phyloP scores from a whole-genome alignment of 257 asterid species.

The Jacaranda mimosifolia region DNA sequence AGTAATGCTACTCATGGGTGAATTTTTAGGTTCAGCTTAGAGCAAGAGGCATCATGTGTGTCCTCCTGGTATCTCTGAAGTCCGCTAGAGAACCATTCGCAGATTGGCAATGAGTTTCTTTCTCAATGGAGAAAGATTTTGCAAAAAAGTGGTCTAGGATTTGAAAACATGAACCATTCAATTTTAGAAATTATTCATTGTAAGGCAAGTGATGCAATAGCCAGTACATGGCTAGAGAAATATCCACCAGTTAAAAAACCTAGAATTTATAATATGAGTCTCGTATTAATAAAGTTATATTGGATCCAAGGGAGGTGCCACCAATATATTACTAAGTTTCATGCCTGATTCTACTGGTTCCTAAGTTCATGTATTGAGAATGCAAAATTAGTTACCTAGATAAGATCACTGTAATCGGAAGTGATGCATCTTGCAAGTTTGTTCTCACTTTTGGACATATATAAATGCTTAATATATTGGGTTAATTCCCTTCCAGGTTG shows the following conservation, averaged over 20 bases:
- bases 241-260: constrained; percentile 18
- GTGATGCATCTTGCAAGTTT: constrained; percentile 11
- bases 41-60: background rate
- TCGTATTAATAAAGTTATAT: background rate
- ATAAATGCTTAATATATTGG: constrained; percentile 11
- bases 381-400: background rate
- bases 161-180: background rate
- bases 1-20: constrained; percentile 9
- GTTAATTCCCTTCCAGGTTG: constrained; percentile 10
- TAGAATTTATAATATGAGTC: background rate
- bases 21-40: constrained; percentile 18
- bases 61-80: too few species aligned
- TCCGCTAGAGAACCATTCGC: too few species aligned
- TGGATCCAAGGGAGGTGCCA: background rate
- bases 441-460: background rate
- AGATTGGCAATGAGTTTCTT: too few species aligned
- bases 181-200: background rate
- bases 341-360: background rate
- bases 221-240: background rate
- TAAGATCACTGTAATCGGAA: background rate
- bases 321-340: background rate
- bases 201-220: constrained; percentile 11
- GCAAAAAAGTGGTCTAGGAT: constrained; percentile 3
- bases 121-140: too few species aligned
- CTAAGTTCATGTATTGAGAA: background rate